These are phyloP conservation scores for Lactarius psammicola DNA, from an alignment of 768 basidiomycete genomes.

Conservation along the genomic window DNA sequence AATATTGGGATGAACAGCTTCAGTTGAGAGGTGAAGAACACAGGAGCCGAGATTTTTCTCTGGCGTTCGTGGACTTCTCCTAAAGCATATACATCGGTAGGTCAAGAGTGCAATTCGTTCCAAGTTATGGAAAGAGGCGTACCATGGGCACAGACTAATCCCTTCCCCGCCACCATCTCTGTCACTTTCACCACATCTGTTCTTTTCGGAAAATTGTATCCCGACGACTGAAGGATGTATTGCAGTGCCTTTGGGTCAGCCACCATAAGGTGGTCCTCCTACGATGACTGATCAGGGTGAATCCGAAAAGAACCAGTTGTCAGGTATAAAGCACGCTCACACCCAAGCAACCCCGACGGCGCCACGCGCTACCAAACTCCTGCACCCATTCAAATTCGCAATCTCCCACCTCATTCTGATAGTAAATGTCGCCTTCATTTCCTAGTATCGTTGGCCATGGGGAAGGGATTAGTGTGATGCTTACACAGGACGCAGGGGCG, in stretches of 20 bases:
- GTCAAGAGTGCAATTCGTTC: not conserved
- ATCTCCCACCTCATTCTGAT: constrained; percentile 33
- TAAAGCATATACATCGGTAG: not conserved
- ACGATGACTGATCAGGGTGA: constrained; percentile 2
- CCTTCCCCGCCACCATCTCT: constrained; percentile 28
- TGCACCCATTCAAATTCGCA: constrained; percentile 23
- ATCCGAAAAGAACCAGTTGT: not conserved
- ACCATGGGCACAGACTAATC: constrained; percentile 29
- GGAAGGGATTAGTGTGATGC: not conserved
- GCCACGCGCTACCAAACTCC: constrained; percentile 23
- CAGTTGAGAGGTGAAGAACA: constrained; percentile 30
- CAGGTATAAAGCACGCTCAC: constrained; percentile 14
- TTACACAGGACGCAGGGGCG: not conserved
- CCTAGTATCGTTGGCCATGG: constrained; percentile 24
- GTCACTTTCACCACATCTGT: constrained; percentile 23
- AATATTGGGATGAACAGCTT: constrained; percentile 32
- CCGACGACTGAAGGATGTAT: constrained; percentile 33
- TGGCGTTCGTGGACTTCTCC: constrained; percentile 30
- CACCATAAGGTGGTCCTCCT: constrained; percentile 7
- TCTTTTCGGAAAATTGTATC: constrained; percentile 32
- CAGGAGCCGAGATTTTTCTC: constrained; percentile 32
- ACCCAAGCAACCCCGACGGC: constrained; percentile 25
- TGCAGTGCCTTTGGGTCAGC: constrained; percentile 31
- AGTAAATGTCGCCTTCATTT: constrained; percentile 28
- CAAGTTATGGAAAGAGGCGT: not conserved